A percentile compares a stretch with the other conserved stretches of the same genome.
Conservation (phyloP, 2,329 filamentous ascomycete genomes). For the Leptographium flavum region DNA sequence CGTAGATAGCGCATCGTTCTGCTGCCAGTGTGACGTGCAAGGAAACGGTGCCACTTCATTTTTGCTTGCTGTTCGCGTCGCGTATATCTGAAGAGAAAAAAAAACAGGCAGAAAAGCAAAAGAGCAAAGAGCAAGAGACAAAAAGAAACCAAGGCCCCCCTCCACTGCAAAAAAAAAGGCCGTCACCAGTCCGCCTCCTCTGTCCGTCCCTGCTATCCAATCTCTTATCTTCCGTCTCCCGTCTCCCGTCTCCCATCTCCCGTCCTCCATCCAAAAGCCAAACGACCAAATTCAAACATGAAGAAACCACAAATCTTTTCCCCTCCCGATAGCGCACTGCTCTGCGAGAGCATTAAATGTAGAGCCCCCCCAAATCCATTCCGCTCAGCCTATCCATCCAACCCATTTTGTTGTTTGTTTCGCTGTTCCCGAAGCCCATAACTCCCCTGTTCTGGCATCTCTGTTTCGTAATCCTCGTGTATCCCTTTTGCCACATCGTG, state of each 20-base stretch:
- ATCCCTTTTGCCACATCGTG: not conserved
- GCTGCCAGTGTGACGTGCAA: no score
- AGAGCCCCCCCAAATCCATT: not conserved
- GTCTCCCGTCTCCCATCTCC: no score
- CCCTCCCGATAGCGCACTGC: not conserved
- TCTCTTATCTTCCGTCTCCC: no score
- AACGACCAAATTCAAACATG: no score
- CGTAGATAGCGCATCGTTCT: no score
- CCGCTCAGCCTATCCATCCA: not conserved
- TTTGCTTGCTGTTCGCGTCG: not conserved
- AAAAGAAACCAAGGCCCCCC: not conserved
- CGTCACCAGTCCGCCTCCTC: no score
- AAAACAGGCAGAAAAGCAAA: not conserved
- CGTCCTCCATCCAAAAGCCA: no score
- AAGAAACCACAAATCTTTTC: not conserved
- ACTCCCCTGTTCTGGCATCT: not conserved
- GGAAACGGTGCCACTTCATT: not conserved
- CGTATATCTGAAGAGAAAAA: not conserved
- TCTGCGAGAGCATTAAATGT: not conserved
- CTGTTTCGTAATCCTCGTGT: not conserved
- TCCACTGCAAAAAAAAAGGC: not conserved
- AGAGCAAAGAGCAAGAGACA: not conserved
- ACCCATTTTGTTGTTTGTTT: not conserved
- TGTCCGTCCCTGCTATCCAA: no score
- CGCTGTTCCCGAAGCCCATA: not conserved